Evolutionary conservation across 495 filamentous ascomycete genomes (phyloP).

Genomic region (Penicillium flavigenum): DNA sequence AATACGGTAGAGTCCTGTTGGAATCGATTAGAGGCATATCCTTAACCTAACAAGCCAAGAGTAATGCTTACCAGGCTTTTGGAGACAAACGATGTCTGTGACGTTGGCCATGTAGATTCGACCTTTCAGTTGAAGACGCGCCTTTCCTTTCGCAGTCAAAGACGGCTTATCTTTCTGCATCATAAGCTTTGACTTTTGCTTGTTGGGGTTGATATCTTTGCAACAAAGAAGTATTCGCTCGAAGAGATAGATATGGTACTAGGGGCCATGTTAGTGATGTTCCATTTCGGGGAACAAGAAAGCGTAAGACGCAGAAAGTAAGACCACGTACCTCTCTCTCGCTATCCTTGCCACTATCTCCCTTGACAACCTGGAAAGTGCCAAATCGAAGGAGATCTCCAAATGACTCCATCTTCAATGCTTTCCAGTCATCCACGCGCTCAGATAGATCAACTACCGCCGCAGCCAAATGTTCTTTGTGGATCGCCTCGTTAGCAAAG

Average conservation of each 20-base stretch:
- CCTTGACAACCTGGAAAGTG: constrained; percentile 91
- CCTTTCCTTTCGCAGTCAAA: constrained; percentile 69
- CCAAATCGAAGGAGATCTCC: constrained; percentile 86
- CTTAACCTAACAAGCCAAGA: neutral
- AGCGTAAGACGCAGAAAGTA: neutral
- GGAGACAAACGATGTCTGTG: constrained; percentile 81
- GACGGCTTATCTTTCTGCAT: constrained; percentile 64
- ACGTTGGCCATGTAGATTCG: constrained; percentile 99
- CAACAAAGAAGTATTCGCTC: constrained; percentile 94
- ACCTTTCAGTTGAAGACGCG: constrained; percentile 89
- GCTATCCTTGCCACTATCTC: constrained; percentile 69
- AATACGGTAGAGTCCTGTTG: constrained; percentile 79
- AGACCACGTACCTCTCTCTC: constrained; percentile 73
- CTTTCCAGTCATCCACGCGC: constrained; percentile 98
- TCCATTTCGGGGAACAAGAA: neutral
- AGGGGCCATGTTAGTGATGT: constrained; percentile 33
- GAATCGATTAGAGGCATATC: constrained; percentile 4
- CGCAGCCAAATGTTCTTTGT: constrained; percentile 75
- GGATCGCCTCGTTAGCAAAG: constrained; percentile 84
- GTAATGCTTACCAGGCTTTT: constrained; percentile 68
- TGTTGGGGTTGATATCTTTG: constrained; percentile 88
- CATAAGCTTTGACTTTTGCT: constrained; percentile 72
- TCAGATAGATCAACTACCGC: constrained; percentile 76
- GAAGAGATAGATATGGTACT: constrained; percentile 98
- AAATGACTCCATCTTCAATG: constrained; percentile 84